Conservation (phyloP, 108 stramenopile genomes). For the Cyclotella distinguenda region DNA sequence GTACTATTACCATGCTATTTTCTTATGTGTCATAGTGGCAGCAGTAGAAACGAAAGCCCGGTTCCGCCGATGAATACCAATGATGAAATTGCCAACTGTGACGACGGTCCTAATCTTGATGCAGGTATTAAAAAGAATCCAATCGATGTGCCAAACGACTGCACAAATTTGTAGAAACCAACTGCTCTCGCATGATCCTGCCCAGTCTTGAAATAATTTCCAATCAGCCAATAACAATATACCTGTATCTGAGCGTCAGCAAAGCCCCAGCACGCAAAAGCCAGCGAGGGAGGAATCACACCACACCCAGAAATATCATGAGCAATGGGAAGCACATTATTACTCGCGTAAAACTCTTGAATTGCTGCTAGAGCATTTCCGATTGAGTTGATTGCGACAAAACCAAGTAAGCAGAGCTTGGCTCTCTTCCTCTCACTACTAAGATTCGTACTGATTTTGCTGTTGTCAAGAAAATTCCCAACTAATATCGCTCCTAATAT, state of each 20-base stretch:
- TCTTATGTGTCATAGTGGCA: constrained; percentile 8
- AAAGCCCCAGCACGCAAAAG: constrained; percentile 61
- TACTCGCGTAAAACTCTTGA: constrained; percentile 26
- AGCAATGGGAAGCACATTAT: constrained; percentile 3
- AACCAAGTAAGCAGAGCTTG: constrained; percentile 19
- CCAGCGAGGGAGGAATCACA: constrained; percentile 39
- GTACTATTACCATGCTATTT: too few relatives aligned
- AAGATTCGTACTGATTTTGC: background rate
- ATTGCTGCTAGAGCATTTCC: constrained; percentile 39
- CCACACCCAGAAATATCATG: constrained; percentile 23
- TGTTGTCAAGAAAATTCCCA: constrained; percentile 44
- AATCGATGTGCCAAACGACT: constrained; percentile 39
- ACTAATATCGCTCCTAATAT: constrained; percentile 44
- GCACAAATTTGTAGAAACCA: constrained; percentile 47
- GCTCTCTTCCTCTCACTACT: constrained; percentile 22
- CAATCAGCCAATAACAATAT: constrained; percentile 60
- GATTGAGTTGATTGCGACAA: constrained; percentile 31
- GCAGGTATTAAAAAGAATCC: constrained; percentile 45
- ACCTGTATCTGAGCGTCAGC: constrained; percentile 57
- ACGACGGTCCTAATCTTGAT: constrained; percentile 23
- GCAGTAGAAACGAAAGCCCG: constrained; percentile 18
- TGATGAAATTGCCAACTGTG: constrained; percentile 34
- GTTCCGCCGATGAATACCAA: constrained; percentile 38
- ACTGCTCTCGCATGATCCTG: constrained; percentile 47
- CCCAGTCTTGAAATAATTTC: constrained; percentile 34